A percentile compares a stretch with the other conserved stretches of the same genome.
phyloP scores from a whole-genome alignment of 2,329 filamentous ascomycete species.

The Ophiostoma fasciatum region DNA sequence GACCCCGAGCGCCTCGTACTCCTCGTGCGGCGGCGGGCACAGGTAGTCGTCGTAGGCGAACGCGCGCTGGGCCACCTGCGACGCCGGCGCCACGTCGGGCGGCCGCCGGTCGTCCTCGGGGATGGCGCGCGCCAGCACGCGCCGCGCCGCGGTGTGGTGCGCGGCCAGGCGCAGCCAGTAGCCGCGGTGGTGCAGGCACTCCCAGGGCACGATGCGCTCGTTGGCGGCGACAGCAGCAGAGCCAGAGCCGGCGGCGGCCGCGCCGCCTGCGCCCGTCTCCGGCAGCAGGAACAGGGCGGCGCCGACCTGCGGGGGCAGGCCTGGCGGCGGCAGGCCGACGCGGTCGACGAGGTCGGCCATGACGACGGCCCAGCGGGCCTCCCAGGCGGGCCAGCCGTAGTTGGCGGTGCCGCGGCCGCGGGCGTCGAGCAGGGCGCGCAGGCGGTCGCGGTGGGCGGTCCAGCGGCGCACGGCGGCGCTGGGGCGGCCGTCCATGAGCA shows the following conservation, averaged over 20 bases:
- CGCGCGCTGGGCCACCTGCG: conserved; percentile 31
- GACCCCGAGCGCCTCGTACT: no score
- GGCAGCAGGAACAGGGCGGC: conserved; percentile 35
- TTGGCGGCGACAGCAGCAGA: conserved; percentile 35
- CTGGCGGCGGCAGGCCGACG: conserved; percentile 34
- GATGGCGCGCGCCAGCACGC: conserved; percentile 38
- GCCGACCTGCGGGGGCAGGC: conserved; percentile 19
- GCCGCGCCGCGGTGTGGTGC: conserved; percentile 38
- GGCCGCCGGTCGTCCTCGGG: conserved; percentile 42
- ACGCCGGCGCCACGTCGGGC: conserved; percentile 32
- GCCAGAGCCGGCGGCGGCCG: conserved; percentile 36
- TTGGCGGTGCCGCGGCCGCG: conserved; percentile 74
- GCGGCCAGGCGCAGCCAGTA: conserved; percentile 52
- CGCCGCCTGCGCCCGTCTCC: conserved; percentile 41
- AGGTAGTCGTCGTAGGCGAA: conserved; percentile 52
- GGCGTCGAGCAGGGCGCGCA: conserved; percentile 64
- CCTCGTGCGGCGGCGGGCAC: conserved; percentile 47
- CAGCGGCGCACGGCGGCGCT: conserved; percentile 68
- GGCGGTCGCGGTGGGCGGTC: conserved; percentile 59
- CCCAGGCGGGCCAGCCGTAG: conserved; percentile 92
- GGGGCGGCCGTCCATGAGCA: conserved; percentile 67
- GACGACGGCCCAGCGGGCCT: conserved; percentile 53
- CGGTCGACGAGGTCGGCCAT: conserved; percentile 48
- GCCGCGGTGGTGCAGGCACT: conserved; percentile 48
- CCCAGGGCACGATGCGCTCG: conserved; percentile 47